Evolutionary conservation across 768 basidiomycete genomes (phyloP).

Genomic region (Amylocystis lapponica): DNA sequence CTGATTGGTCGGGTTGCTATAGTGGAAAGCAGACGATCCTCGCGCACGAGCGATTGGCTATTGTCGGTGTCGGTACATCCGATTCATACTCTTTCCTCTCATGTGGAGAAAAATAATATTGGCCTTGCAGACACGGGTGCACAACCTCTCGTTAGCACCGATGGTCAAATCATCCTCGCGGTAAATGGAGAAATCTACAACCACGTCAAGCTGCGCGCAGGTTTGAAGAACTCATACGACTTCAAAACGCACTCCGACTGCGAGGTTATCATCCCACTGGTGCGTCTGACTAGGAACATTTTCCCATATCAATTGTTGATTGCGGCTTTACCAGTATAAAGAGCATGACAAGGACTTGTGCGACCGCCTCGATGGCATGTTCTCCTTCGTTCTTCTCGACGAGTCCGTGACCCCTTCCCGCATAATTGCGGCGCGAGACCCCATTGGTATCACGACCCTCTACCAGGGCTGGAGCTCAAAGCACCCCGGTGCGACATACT

Average conservation of each 20-base stretch:
- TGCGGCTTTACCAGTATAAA: conserved; percentile 60
- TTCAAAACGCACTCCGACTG: conserved; percentile 99
- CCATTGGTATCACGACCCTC: conserved; percentile 96
- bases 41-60: conserved; percentile 93
- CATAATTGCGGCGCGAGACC: conserved; percentile 93
- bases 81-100: neutral
- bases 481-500: conserved; percentile 78
- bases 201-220: conserved; percentile 74
- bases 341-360: conserved; percentile 76
- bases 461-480: conserved; percentile 94
- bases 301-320: neutral
- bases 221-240: conserved; percentile 55
- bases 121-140: conserved; percentile 79
- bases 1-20: conserved; percentile 97
- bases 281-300: conserved; percentile 23
- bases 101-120: neutral
- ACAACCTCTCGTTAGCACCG: conserved; percentile 85
- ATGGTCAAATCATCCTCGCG: conserved; percentile 76
- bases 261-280: conserved; percentile 92
- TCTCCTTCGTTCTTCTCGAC: conserved; percentile 95
- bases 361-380: conserved; percentile 91
- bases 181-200: conserved; percentile 99
- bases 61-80: conserved; percentile 90
- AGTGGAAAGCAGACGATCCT: conserved; percentile 79
- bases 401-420: conserved; percentile 86